Evolutionary conservation across 768 basidiomycete genomes (phyloP).

Genomic region (Xerocomellus chrysenteron): DNA sequence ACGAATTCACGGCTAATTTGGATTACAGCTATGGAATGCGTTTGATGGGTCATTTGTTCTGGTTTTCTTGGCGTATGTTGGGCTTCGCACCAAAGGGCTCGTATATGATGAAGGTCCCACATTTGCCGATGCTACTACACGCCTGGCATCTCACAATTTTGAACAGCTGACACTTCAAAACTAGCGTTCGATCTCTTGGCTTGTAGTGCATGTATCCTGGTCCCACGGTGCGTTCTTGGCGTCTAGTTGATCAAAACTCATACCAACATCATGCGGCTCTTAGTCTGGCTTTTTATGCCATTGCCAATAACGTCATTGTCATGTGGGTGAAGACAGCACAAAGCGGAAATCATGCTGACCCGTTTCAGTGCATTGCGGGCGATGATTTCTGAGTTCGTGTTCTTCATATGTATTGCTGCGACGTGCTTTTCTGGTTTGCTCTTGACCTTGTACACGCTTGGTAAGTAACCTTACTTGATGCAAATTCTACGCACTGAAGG

Average conservation of each 20-base stretch:
- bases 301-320: slow-evolving; percentile 76
- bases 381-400: slow-evolving; percentile 77
- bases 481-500: slow-evolving; percentile 24
- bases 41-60: slow-evolving; percentile 77
- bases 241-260: neutral
- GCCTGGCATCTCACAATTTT: slow-evolving; percentile 2
- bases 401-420: slow-evolving; percentile 75
- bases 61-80: slow-evolving; percentile 68
- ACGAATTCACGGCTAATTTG: neutral
- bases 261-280: neutral
- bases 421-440: slow-evolving; percentile 81
- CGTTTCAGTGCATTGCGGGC: slow-evolving; percentile 65
- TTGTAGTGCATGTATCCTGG: slow-evolving; percentile 81
- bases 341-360: slow-evolving; percentile 5
- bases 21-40: slow-evolving; percentile 79
- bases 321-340: slow-evolving; percentile 46
- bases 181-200: slow-evolving; percentile 82
- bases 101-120: slow-evolving; percentile 47
- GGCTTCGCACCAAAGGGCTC: slow-evolving; percentile 65
- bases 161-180: slow-evolving; percentile 44
- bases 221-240: slow-evolving; percentile 58
- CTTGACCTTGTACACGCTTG: slow-evolving; percentile 54
- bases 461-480: slow-evolving; percentile 23
- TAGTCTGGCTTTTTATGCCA: slow-evolving; percentile 76
- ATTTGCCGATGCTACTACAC: neutral